phyloP scores from a whole-genome alignment of 2,329 filamentous ascomycete genomes.

The Ustulina deusta region DNA sequence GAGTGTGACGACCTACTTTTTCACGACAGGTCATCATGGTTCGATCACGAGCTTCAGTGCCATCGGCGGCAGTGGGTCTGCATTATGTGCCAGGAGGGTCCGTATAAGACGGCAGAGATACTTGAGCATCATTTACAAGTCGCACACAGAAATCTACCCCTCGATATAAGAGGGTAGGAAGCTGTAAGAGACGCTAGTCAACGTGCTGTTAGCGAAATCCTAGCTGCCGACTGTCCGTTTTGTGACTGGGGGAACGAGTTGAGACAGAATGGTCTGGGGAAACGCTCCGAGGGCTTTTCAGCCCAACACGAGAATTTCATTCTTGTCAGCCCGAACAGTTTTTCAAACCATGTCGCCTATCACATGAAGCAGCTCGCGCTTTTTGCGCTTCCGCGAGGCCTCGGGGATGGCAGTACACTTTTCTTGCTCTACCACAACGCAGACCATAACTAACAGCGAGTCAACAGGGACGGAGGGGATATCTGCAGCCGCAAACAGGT shows the following conservation, averaged over 20 bases:
- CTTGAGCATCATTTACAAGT: conserved; percentile 4
- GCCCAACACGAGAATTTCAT: neutral
- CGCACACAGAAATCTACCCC: neutral
- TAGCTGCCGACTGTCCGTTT: conserved; percentile 18
- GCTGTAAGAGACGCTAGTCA: neutral
- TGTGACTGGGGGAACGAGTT: conserved; percentile 8
- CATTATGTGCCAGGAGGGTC: conserved; percentile 6
- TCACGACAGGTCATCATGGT: conserved; percentile 10
- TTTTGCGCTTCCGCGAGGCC: conserved; percentile 8
- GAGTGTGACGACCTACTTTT: conserved; percentile 9
- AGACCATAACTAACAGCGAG: too few species aligned
- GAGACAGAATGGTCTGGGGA: neutral
- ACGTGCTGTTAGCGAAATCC: neutral
- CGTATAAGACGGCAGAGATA: neutral
- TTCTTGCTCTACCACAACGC: too few species aligned
- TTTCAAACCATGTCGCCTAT: conserved; percentile 18
- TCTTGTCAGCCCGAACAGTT: neutral
- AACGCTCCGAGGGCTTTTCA: neutral
- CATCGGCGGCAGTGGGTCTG: conserved; percentile 13
- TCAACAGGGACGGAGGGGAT: too few species aligned
- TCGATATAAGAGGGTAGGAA: neutral
- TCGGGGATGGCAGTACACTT: neutral
- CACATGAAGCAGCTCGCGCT: conserved; percentile 23
- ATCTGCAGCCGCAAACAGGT: too few species aligned
- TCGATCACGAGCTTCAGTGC: conserved; percentile 19